Base-by-base conservation (phyloP, 768 basidiomycete species). In the Galerina marginata region DNA sequence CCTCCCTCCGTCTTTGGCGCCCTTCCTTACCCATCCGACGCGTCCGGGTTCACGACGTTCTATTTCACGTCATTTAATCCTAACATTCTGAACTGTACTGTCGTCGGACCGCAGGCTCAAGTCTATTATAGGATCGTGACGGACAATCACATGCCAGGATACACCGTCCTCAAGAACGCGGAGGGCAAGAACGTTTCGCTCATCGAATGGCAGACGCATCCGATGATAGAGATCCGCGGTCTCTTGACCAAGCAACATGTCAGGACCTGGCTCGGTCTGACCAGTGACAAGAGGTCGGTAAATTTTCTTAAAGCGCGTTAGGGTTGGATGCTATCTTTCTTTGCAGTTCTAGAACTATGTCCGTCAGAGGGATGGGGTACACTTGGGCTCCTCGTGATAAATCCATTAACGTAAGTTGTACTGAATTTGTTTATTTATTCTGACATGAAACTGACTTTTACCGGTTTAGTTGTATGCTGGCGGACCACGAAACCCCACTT, bases 1-100 rank as follows among this genome's bases (percentile, higher is more conserved):
- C 67, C 77, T 4, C 83, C 86, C 48, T 88, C 88, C 48, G 72
- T 88, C 58, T 86, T 83, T 65, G 88, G 88, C 5, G 87, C 86
- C 0, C 82, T 89, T 16, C 88, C 88, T 29, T 86, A 84, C 65
- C 80, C 84, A 0, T 54, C 72, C 23, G 58, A 75, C 23, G 64
- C 78, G 14, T 71, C 74, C 33, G 61, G 77, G 26, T 63, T 72
- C 68, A 68, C 73, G 6, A 68, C 74, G 5, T 83, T 84, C 70
- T 76, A 77, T 49, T 84, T 89, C 76, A 80, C 81, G 10, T 72
- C 77, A 11, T 78, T 84, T 67, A 81, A 74, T 59, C 80, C 83
- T 4, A 79, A 77, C 39, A 73, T 89, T 7, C 75, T 88, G 54
- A 85, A 89, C 67, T 86, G 80, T 66, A 73, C 67, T 16, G 81